Evolutionary conservation across 257 asterid species (phyloP), one percentile per base, ranked within the genome.

Genomic region (Ballota nigra): DNA sequence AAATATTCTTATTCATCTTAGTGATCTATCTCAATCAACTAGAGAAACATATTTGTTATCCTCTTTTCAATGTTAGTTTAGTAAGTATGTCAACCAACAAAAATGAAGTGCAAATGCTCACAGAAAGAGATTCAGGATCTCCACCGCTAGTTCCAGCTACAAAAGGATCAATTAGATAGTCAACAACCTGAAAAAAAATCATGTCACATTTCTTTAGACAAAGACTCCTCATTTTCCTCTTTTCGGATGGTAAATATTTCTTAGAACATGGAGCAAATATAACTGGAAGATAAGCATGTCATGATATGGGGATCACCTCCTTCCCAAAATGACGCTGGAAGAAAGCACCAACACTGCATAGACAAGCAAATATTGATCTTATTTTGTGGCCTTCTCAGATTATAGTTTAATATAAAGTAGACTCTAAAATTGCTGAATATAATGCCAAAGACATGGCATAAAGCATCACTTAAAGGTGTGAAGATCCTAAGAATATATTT

Each of bases 311-410:
- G 59, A 77, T 60, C 76, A 89, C 98, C 97, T 93, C 97, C 83
- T 91, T 88, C 47, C 98, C 98, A 81, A 93, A 93, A 86, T 93
- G 98, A 62, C 98, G 96, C 82, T 87, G 87, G 81, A 88, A 87
- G 86, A 92, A 92, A 76, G 82, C 82, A 79, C 97, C 88, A 68
- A 90, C 98, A 75, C 98, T 92, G 88, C 91, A 86, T 45, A 79
- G 33, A 82, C 59, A 64, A 74, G 77, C 61, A 78, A 73, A 71
- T 36, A 60, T 43, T 51, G 29, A 66, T 79, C 72, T 73, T 33
- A 76, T 73, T 29, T 67, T 60, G 67, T 24, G 23, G 57, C 68
- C 43, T 55, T 55, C 18, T 24, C 36, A 69, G 22, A 33, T 51
- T 61, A 67, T 66, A 67, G 73, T 55, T 49, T 29, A 2, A 49